These are phyloP conservation scores for Vaccinium corymbosum DNA, from an alignment of 148 eudicot species.

Conservation along the genomic window DNA sequence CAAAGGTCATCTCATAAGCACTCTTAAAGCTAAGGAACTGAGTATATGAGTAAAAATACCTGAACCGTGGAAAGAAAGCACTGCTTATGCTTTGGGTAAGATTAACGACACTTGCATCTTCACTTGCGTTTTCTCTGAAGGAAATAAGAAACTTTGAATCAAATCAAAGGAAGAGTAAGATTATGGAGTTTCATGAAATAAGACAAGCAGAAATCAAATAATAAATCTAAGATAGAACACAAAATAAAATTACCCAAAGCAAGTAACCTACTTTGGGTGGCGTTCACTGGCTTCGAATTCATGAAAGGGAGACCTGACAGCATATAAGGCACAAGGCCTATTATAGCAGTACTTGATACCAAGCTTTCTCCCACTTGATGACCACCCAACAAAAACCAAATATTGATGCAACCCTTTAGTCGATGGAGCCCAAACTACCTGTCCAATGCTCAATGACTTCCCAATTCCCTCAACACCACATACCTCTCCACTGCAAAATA, in stretches of 20 bases:
- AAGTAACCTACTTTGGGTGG: conserved; percentile 29
- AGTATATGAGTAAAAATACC: conserved; percentile 36
- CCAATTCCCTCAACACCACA: conserved; percentile 54
- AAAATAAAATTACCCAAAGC: background rate
- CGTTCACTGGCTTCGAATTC: conserved; percentile 26
- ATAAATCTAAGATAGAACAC: background rate
- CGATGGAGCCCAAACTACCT: conserved; percentile 86
- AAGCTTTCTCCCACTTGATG: conserved; percentile 59
- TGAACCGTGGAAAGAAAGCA: conserved; percentile 77
- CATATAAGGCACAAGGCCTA: conserved; percentile 83
- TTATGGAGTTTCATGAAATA: background rate
- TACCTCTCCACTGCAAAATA: conserved; percentile 74
- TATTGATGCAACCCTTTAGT: conserved; percentile 37
- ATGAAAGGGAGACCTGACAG: conserved; percentile 48
- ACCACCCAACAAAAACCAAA: conserved; percentile 92
- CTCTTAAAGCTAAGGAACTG: background rate
- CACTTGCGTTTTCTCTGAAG: conserved; percentile 27
- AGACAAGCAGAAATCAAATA: background rate
- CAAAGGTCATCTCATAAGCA: conserved; percentile 6
- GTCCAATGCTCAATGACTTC: conserved; percentile 76
- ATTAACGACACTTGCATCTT: conserved; percentile 32
- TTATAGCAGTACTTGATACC: conserved; percentile 80
- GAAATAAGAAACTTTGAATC: conserved; percentile 15
- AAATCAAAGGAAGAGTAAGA: background rate
- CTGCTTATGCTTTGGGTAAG: conserved; percentile 65